Base-by-base conservation (phyloP, 495 filamentous ascomycete genomes). In the Neurospora sp. region DNA sequence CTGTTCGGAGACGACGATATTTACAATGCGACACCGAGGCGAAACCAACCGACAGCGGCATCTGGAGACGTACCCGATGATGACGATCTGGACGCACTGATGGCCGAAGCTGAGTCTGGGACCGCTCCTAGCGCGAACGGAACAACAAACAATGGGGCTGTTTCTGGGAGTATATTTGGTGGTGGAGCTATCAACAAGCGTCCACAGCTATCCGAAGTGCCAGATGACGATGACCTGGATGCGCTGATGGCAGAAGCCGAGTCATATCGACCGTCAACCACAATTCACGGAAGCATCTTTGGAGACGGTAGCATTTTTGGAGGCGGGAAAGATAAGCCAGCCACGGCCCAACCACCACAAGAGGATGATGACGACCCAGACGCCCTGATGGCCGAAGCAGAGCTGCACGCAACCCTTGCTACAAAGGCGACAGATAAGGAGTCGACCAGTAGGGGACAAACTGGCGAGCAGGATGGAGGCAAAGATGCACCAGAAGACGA, bases 151-250 rank as follows among this genome's bases (percentile, higher is more conserved):
- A 71, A 39, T 11, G 42, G 12, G 2, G 70, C 70, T 14, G 20
- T 66, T 3, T 76, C 70, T 8, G 71, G n/a, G 5, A 83, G 81
- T 37, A 77, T 85, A 18, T 84, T 85, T 44, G 82, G 83, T 31
- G 72, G 69, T 38, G 74, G 77, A 41, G 3, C 71, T 37, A 1
- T 23, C 8, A 74, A 62, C 8, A 73, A 69, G 10, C 54, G 73
- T 3, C 31, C n/a, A 2, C 72, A 41, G 27, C 66, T 39, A 23
- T 54, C 74, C 14, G 75, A 77, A 27, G 82, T 78, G 16, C 79
- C 82, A 9, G 81, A 83, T 18, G 84, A 86, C 14, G 86, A 88
- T 66, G 86, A 88, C 23, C 75, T 88, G n/a, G 86, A 88, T 70
- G 85, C 85, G 4, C 72, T 89, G 62, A 81, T 88, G 79, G 86